A percentile compares a stretch with the other conserved stretches of the same genome.
phyloP scores from a whole-genome alignment of 805 yeast genomes.

The Diddensiella transvaalensis region DNA sequence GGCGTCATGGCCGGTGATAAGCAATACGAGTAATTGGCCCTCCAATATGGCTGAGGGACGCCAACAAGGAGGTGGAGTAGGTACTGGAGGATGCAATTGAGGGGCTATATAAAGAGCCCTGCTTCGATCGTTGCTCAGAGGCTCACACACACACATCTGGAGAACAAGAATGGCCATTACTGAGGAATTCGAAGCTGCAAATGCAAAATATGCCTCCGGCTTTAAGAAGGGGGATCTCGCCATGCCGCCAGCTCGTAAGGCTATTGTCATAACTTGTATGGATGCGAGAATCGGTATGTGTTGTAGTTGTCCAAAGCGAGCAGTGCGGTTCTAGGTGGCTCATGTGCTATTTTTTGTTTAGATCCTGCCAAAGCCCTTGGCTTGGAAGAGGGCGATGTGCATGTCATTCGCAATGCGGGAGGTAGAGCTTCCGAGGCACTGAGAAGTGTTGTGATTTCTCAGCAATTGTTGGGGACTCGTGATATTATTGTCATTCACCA shows the following conservation, averaged over 20 bases:
- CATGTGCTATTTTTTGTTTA: not conserved
- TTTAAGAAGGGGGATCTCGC: slow-evolving; percentile 34
- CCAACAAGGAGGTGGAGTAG: no score
- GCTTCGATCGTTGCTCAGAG: no score
- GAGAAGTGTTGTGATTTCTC: slow-evolving; percentile 40
- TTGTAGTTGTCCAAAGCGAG: not conserved
- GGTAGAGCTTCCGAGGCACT: slow-evolving; percentile 39
- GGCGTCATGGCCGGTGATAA: no score
- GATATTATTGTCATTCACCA: slow-evolving; percentile 35
- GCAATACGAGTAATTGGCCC: no score
- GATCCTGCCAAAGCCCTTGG: slow-evolving; percentile 38
- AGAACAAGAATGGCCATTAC: slow-evolving; percentile 5
- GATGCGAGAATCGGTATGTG: slow-evolving; percentile 37
- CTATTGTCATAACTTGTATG: slow-evolving; percentile 40
- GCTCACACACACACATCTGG: no score
- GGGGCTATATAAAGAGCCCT: no score
- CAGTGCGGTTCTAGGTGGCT: not conserved
- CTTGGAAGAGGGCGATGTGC: slow-evolving; percentile 41
- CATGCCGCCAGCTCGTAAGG: slow-evolving; percentile 38
- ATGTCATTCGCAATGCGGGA: slow-evolving; percentile 44
- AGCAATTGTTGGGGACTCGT: slow-evolving; percentile 39
- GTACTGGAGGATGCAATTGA: no score
- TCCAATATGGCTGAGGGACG: no score
- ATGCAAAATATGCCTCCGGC: not conserved
- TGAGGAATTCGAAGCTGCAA: slow-evolving; percentile 2